Base-by-base conservation (phyloP, 257 asterid genomes). In the Cordia subcordata region DNA sequence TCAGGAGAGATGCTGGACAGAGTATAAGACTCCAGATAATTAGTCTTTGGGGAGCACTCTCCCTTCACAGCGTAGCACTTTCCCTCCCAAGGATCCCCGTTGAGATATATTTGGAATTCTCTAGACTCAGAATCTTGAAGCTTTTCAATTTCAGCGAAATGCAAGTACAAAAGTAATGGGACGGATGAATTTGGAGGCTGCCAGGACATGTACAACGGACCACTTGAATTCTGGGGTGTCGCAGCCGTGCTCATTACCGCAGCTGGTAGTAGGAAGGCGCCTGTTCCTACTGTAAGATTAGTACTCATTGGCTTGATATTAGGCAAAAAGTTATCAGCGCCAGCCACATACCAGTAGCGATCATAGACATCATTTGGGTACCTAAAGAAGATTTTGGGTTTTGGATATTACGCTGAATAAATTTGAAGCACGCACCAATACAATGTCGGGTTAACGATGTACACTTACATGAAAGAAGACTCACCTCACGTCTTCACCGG, bases 341-440 rank as follows among this genome's bases (percentile, higher is more conserved):
- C 35, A 3, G 6, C 0, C 12, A 16, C 71, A 64, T n/a, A 6
- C 1, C 76, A 72, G 65, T 35, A 54, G 5, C 76, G 66, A 55
- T 71, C 76, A n/a, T 60, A 71, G 6, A 9, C 14, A 66, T 70
- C 75, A 27, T 70, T 33, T 16, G 39, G 46, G 71, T 64, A 70
- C 59, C 75, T 69, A 47, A 11, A 45, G 16, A 45, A 45, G 15
- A 12, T 9, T 10, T 13, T 42, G 15, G 1, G 1, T 10, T 1
- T 13, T 10, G 1, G 15, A 42, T 10, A n/a, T n/a, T n/a, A n/a
- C n/a, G n/a, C n/a, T n/a, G n/a, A n/a, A n/a, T n/a, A n/a, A n/a
- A n/a, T n/a, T n/a, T n/a, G n/a, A n/a, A n/a, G n/a, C n/a, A n/a
- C n/a, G n/a, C n/a, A n/a, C n/a, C n/a, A n/a, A n/a, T 13, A 42